Base-by-base conservation (phyloP, 2,329 filamentous ascomycete species). In the Alternaria dauci region DNA sequence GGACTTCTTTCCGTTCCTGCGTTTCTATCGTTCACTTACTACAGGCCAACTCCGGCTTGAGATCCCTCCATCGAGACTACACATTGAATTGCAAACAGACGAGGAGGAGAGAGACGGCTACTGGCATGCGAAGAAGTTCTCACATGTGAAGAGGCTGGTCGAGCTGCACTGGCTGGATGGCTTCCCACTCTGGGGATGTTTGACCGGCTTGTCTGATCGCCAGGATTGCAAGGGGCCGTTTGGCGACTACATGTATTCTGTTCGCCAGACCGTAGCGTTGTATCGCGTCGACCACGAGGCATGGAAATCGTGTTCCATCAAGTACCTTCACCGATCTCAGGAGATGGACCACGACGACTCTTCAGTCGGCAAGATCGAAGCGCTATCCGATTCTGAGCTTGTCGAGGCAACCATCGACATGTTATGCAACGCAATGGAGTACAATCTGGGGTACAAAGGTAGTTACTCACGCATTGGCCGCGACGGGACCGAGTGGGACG, bases 81-180 rank as follows among this genome's bases (percentile, higher is more conserved):
- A 9, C 9, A 30, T 30, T 9, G 28, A 30, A 30, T 30, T 30
- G 7, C 7, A 30, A 30, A 30, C 9, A 30, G 54, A 48, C 20
- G 11, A 25, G 2, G 25, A 18, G 9, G 56, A 52, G 8, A 25
- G n/a, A 6, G 20, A 16, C 28, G 28, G 9, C 28, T 11, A 11
- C 6, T 34, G 36, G 11, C 53, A 52, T 25, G 23, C 5, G 5
- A 48, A 23, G 3, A 50, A 32, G 12, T 61, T 54, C 32, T 7
- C 39, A 5, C 16, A 53, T 8, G 52, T 53, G 20, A 48, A 38
- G 23, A 14, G 46, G 0, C 38, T 55, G 6, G 26, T 59, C 8
- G 46, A 59, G 4, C 23, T 59, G 28, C 60, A 59, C 36, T 62
- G 56, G 60, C 34, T 62, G 4, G 32, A 55, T 9, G 51, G 52